These are phyloP conservation scores for Chytridium lagenaria DNA, from an alignment of 371 early-diverging fungal genomes.

Conservation along the genomic window DNA sequence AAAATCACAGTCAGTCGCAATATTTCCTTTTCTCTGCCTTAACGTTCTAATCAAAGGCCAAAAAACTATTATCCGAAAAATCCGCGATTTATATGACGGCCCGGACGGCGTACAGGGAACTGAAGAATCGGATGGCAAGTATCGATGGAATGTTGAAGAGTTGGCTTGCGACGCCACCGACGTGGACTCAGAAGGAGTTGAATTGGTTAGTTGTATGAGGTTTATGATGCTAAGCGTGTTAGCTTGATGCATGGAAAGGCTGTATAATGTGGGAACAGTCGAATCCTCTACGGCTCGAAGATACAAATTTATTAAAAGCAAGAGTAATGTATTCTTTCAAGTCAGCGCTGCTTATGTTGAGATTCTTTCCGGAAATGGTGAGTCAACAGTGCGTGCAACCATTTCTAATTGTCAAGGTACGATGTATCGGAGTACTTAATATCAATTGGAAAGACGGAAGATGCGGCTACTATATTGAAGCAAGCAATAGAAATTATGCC, in stretches of 20 bases:
- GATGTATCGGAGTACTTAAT: conserved; percentile 76
- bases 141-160: conserved; percentile 61
- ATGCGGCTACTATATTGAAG: conserved; percentile 75
- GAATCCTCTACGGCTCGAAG: conserved; percentile 85
- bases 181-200: conserved; percentile 79
- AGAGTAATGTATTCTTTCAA: conserved; percentile 87
- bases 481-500: conserved; percentile 79
- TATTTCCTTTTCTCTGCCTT: neutral
- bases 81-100: conserved; percentile 93
- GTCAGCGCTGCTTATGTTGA: conserved; percentile 80
- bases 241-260: conserved; percentile 71
- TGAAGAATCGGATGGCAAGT: conserved; percentile 74
- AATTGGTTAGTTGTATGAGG: conserved; percentile 57
- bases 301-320: conserved; percentile 59
- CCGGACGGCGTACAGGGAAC: conserved; percentile 81
- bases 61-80: conserved; percentile 82
- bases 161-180: conserved; percentile 78
- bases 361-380: conserved; percentile 91
- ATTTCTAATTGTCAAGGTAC: conserved; percentile 54
- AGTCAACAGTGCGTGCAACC: too few relatives aligned
- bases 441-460: conserved; percentile 71
- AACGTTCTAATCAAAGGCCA: conserved; percentile 60
- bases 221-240: neutral
- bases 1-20: conserved; percentile 73
- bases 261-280: conserved; percentile 90